phyloP scores from a whole-genome alignment of 352 stramenopile species.

The Phytophthora nicotianae region DNA sequence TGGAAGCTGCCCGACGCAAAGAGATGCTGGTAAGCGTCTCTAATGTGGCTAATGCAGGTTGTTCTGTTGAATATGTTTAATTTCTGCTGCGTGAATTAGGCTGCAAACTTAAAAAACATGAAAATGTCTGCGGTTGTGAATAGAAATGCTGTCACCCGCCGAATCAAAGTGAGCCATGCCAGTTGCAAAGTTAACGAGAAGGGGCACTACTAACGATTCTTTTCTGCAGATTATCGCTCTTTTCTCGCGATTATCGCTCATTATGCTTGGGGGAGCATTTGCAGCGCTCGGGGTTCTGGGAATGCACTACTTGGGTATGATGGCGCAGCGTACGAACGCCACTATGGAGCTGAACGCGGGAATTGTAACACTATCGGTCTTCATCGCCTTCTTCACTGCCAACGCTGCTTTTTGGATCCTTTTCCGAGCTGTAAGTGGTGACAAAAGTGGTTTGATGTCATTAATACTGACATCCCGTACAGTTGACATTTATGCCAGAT shows the following conservation, averaged over 20 bases:
- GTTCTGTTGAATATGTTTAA: not conserved
- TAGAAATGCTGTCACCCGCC: slow-evolving; percentile 32
- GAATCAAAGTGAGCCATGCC: slow-evolving; percentile 33
- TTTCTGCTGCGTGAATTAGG: slow-evolving; percentile 12
- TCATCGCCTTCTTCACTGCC: slow-evolving; percentile 61
- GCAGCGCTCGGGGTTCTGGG: slow-evolving; percentile 61
- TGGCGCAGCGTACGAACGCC: slow-evolving; percentile 52
- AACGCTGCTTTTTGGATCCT: slow-evolving; percentile 75
- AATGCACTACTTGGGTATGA: slow-evolving; percentile 78
- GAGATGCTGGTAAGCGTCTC: slow-evolving; percentile 38
- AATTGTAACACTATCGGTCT: slow-evolving; percentile 48
- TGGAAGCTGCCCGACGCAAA: slow-evolving; percentile 53
- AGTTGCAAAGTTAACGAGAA: not conserved
- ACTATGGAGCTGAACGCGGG: slow-evolving; percentile 43
- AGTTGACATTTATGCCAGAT: slow-evolving; percentile 65
- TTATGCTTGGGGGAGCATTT: slow-evolving; percentile 55
- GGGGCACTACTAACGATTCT: not conserved
- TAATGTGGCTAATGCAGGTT: not conserved
- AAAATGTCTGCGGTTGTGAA: slow-evolving; percentile 50
- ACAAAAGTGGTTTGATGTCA: not conserved
- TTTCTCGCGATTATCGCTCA: slow-evolving; percentile 60
- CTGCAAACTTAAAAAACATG: slow-evolving; percentile 40
- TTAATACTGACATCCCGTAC: slow-evolving; percentile 11
- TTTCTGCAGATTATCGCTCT: slow-evolving; percentile 52
- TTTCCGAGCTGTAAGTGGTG: slow-evolving; percentile 48